phyloP scores from a whole-genome alignment of 1,139 yeast species.

The Saccharomyces hybrid region DNA sequence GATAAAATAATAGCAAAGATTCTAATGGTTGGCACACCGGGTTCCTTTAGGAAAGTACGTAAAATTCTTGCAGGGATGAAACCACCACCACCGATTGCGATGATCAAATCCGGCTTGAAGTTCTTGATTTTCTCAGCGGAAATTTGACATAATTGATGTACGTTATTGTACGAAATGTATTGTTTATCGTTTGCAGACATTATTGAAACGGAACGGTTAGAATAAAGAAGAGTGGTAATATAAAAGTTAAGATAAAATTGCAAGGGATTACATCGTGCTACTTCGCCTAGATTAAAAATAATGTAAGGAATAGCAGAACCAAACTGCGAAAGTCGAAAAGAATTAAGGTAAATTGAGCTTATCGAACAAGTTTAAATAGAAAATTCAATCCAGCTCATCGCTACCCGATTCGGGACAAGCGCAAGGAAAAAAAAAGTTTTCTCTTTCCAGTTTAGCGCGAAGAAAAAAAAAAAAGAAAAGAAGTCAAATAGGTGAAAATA shows the following conservation, averaged over 20 bases:
- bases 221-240: constrained; percentile 1
- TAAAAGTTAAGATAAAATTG: neutral
- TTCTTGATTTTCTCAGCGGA: constrained; percentile 43
- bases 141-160: constrained; percentile 54
- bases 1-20: constrained; percentile 61
- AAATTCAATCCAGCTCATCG: neutral
- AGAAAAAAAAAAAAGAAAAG: neutral
- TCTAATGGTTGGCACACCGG: constrained; percentile 51
- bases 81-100: constrained; percentile 67
- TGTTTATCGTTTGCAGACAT: constrained; percentile 38
- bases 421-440: no score
- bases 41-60: constrained; percentile 50
- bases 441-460: neutral
- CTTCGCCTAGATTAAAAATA: neutral
- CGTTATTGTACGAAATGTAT: constrained; percentile 54
- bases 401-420: neutral
- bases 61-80: constrained; percentile 60
- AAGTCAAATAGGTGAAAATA: neutral
- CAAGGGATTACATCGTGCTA: neutral
- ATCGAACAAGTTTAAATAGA: neutral
- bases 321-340: neutral
- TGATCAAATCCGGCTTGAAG: constrained; percentile 49
- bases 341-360: neutral
- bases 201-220: neutral
- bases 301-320: no score